Base-by-base conservation (phyloP, 1,284 basidiomycete genomes). In the Cutaneotrichosporon mucoides region DNA sequence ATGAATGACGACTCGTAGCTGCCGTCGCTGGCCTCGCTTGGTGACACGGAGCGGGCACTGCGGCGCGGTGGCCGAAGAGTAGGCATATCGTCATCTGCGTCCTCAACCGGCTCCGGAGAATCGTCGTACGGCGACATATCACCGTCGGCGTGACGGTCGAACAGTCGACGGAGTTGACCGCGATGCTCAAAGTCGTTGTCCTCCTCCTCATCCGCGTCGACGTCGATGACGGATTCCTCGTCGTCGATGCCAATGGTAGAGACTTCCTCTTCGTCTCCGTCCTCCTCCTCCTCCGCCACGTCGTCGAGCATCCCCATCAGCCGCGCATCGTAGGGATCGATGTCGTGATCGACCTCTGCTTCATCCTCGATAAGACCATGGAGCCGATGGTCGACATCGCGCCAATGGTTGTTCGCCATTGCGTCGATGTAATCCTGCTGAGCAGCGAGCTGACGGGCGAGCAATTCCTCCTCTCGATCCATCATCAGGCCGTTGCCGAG, bases 1-100 rank as follows among this genome's bases (percentile, higher is more conserved):
- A 64, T 64, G 36, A 64, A 64, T 5, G 62, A 64, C 46, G 57
- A 56, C 46, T 64, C 62, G 55, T 64, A 62, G 38, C 41, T 60
- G 8, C 54, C 56, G 3, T 60, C 66, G 38, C 9, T 41, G 38
- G 13, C 15, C 8, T 12, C 46, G 46, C 38, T 49, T 24, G n/a
- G 40, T 48, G 38, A 33, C 12, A 3, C 7, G n/a, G 50, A 24
- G 15, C 12, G 38, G 13, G 33, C 1, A 10, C 12, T 35, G 48
- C 48, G 36, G 10, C 16, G 15, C 4, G 38, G 7, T 8, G 15
- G 8, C 15, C 9, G 8, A 37, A 24, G 38, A 7, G 24, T 24
- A 24, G 24, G 24, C 24, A 24, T 24, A 24, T 24, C 24, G 24
- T 24, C 24, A 24, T 24, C 24, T 24, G 24, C 24, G 24, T 24